phyloP scores from a whole-genome alignment of 2,329 filamentous ascomycete genomes.

The Fusarium longipes region DNA sequence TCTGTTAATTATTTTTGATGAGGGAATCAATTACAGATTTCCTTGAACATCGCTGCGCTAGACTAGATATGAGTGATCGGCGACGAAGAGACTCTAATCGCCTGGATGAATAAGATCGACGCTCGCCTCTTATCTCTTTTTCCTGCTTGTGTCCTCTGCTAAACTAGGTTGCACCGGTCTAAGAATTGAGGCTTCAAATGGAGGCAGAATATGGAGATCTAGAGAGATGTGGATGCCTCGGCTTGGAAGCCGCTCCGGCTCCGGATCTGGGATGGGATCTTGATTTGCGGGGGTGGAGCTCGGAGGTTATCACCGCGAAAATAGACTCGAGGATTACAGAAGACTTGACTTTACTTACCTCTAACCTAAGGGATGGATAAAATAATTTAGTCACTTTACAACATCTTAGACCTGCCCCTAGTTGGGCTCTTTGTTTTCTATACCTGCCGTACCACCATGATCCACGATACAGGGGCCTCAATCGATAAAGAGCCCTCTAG shows the following conservation, averaged over 20 bases:
- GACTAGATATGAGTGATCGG: constrained; percentile 21
- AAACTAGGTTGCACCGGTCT: background rate
- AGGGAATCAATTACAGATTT: background rate
- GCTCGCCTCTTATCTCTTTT: constrained; percentile 1
- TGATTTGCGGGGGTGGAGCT: constrained; percentile 40
- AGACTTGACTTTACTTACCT: too few relatives aligned
- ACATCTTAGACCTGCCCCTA: too few relatives aligned
- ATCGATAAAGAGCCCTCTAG: constrained; percentile 24
- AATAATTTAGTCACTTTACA: too few relatives aligned
- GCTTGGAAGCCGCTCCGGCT: constrained; percentile 34
- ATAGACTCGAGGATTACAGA: too few relatives aligned
- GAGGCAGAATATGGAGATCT: background rate
- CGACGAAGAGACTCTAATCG: constrained; percentile 16
- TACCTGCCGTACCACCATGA: constrained; percentile 40
- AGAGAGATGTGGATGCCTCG: constrained; percentile 20
- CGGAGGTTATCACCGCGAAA: constrained; percentile 5
- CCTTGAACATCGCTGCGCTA: background rate
- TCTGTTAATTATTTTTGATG: too few relatives aligned
- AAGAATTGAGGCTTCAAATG: constrained; percentile 9
- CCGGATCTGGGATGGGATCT: constrained; percentile 31
- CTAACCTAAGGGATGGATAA: too few relatives aligned
- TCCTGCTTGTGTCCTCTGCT: background rate
- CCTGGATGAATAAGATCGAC: constrained; percentile 15
- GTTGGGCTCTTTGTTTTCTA: too few relatives aligned
- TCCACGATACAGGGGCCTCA: constrained; percentile 25